Evolutionary conservation across 805 yeast species (phyloP), one percentile per base, ranked within the genome.

Genomic region (Ogataea polymorpha): DNA sequence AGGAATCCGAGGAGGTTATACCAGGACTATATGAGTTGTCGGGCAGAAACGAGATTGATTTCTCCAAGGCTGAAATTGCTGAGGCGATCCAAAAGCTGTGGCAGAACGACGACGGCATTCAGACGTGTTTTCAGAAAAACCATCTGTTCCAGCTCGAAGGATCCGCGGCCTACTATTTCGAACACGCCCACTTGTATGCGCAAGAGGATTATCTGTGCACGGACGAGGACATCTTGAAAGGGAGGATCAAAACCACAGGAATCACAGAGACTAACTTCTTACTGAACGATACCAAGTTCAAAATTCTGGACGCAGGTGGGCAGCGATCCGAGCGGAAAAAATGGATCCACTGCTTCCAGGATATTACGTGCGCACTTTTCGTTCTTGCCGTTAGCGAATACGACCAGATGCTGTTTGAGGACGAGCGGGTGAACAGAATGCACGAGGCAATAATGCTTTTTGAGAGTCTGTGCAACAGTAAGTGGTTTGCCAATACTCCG

Each of bases 341-440:
- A 61, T 90, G 97, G 97, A 86, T 90, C 48, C 96, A 89, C 58
- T 87, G 95, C 57, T 90, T 90, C 63, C 93, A 90, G 56, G 87
- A 85, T 47, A 86, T 91, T 36, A 84, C 96, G 0, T 86, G 95
- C 3, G 83, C 95, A 0, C 62, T 91, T 27, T 93, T 88, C 62
- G 96, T 91, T 6, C 74, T 86, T 14, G 96, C 97, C 0, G 80
- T 88, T 18, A 79, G 88, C 35, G 99, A 93, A 66, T 93, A 87
- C 61, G 97, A 91, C 65, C 96, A 91, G 64, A 80, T 76, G 69
- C 65, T 93, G 35, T 88, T 86, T 65, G 99, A 91, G 62, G 98
- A 91, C 62, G 86, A 81, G 51, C 65, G 83, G 12, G 95, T 86
- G 18, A 90, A 90, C 65, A 74, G 98, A 54, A 84, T 93, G 86